Base-by-base conservation (phyloP, 495 filamentous ascomycete genomes). In the Penicillium taxi region DNA sequence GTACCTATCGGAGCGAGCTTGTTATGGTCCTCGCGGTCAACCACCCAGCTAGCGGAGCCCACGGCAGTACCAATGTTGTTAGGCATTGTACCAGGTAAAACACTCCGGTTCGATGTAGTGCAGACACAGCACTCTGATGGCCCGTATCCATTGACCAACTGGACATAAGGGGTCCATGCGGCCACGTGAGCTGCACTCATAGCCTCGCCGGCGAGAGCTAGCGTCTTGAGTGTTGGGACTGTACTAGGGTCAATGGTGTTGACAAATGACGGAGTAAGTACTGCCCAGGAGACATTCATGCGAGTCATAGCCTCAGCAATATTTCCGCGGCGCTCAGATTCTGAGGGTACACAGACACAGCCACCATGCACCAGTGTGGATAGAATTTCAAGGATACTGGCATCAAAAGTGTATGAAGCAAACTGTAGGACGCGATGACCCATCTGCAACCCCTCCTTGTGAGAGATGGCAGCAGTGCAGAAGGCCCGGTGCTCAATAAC, bases 1-100 rank as follows among this genome's bases (percentile, higher is more conserved):
- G 55, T 44, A 4, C 75, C 75, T 18, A 77, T 39, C 0, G 71
- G 69, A 7, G 63, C 53, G 1, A 80, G 59, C 23, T 70, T 38
- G 27, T 70, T 59, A 32, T 72, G 48, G 4, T 49, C 33, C 22
- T 70, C 60, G 3, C 35, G 25, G 22, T 47, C 6, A 0, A 16
- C 9, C 1, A 51, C 39, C 48, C 48, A 51, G n/a, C n/a, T n/a
- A n/a, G n/a, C n/a, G n/a, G n/a, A n/a, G n/a, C n/a, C n/a, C n/a
- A n/a, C n/a, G n/a, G n/a, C n/a, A n/a, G n/a, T n/a, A n/a, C n/a
- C n/a, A n/a, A n/a, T n/a, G n/a, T n/a, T n/a, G n/a, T n/a, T n/a
- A n/a, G n/a, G n/a, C n/a, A n/a, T n/a, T n/a, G n/a, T n/a, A n/a
- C n/a, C n/a, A n/a, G n/a, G n/a, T n/a, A n/a, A n/a, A n/a, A n/a